Percentiles rank a stretch among this genome's conserved stretches.
phyloP scores from a whole-genome alignment of 495 filamentous ascomycete genomes.

The Penicillium roqueforti region DNA sequence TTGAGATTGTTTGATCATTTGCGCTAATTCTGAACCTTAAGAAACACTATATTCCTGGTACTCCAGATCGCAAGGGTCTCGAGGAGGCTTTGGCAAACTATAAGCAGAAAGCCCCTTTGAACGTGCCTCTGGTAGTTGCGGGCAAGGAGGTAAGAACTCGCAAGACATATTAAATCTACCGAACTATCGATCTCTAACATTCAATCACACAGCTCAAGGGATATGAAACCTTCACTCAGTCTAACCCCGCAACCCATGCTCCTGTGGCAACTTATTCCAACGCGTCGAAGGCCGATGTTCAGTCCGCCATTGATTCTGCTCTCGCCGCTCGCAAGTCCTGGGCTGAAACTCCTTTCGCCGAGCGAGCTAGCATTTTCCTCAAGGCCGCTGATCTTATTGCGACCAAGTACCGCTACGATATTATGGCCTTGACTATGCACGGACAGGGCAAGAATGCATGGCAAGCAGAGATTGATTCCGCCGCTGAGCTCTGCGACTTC shows the following conservation, averaged over 20 bases:
- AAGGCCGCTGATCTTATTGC: conserved; percentile 87
- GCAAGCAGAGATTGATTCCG: conserved; percentile 95
- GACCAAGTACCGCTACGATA: conserved; percentile 85
- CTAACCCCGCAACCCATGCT: conserved; percentile 73
- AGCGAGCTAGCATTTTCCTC: conserved; percentile 88
- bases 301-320: conserved; percentile 71
- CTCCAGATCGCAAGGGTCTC: conserved; percentile 69
- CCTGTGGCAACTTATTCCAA: conserved; percentile 74
- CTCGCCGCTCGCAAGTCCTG: conserved; percentile 76
- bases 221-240: conserved; percentile 51
- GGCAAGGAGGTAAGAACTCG: conserved; percentile 61
- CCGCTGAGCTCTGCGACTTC: conserved; percentile 89
- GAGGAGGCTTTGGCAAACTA: conserved; percentile 61
- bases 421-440: conserved; percentile 91
- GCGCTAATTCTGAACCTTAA: conserved; percentile 27
- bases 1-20: not conserved
- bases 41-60: conserved; percentile 85
- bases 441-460: conserved; percentile 95
- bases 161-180: not conserved
- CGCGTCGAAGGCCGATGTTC: conserved; percentile 67
- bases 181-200: not conserved
- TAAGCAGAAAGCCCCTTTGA: conserved; percentile 56
- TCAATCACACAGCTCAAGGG: conserved; percentile 26
- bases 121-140: conserved; percentile 73
- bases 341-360: conserved; percentile 77